Conservation (phyloP, 208 protist genomes). For the Vickermania spadyakhi region DNA sequence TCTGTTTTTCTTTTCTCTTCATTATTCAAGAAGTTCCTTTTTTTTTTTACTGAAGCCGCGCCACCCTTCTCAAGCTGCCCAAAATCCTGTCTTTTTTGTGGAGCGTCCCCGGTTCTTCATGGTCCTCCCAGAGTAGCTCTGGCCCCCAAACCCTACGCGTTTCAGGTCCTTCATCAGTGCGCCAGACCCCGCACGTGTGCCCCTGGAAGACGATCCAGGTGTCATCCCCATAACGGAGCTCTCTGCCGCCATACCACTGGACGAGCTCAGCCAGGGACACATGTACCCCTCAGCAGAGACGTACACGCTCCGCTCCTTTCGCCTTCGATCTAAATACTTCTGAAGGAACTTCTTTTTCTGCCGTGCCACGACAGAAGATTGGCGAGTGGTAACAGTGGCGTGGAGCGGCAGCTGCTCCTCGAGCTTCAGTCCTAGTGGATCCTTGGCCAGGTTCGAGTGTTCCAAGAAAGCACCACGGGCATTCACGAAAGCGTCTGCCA, state of each 20-base stretch:
- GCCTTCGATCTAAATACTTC: conserved; percentile 60
- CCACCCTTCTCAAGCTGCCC: conserved; percentile 68
- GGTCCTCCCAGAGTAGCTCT: conserved; percentile 72
- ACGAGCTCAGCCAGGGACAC: conserved; percentile 74
- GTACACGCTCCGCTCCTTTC: conserved; percentile 69
- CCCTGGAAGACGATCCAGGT: too few species aligned
- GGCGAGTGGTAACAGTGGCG: conserved; percentile 7
- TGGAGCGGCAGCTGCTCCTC: not conserved
- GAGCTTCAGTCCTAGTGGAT: conserved; percentile 22
- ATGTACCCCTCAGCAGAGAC: conserved; percentile 86
- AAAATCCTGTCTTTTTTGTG: conserved; percentile 76
- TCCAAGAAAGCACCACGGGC: conserved; percentile 38
- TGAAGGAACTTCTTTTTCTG: conserved; percentile 37
- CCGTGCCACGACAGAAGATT: conserved; percentile 26
- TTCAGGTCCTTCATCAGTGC: conserved; percentile 61
- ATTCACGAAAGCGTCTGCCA: conserved; percentile 5
- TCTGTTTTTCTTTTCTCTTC: too few species aligned
- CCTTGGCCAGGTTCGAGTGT: conserved; percentile 9
- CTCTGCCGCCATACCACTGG: not conserved
- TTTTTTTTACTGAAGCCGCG: too few species aligned
- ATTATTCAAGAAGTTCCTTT: too few species aligned
- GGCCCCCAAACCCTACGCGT: conserved; percentile 66
- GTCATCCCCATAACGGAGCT: conserved; percentile 33
- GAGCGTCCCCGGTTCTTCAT: conserved; percentile 59
- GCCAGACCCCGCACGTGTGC: conserved; percentile 14